A percentile compares a stretch with the other conserved stretches of the same genome.
Conservation (phyloP, 345 rosid species). For the Salix dunnii region DNA sequence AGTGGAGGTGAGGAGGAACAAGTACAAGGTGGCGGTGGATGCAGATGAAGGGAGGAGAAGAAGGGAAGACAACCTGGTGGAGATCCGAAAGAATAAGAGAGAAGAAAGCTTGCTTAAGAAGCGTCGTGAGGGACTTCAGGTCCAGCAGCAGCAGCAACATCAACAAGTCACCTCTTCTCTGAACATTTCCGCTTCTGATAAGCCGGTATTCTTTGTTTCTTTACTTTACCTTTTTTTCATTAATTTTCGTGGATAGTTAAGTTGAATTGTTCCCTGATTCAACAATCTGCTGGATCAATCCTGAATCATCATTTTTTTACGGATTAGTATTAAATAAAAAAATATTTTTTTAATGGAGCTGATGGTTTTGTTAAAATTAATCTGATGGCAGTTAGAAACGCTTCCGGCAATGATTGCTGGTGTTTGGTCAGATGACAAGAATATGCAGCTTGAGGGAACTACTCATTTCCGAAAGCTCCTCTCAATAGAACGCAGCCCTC, state of each 20-base stretch:
- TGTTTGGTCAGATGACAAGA: conserved; percentile 18
- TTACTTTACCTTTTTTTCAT: not conserved
- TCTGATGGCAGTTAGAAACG: conserved; percentile 19
- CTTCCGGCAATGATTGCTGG: conserved; percentile 23
- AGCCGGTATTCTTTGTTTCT: not conserved
- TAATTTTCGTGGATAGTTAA: not conserved
- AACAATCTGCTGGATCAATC: not conserved
- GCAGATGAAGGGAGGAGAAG: conserved; percentile 31
- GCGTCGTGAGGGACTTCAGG: conserved; percentile 23
- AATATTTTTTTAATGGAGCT: not conserved
- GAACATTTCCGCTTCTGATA: conserved; percentile 10
- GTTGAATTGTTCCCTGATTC: not conserved
- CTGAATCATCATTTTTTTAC: too few relatives aligned
- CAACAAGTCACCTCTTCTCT: conserved; percentile 5
- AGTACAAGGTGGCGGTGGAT: conserved; percentile 31
- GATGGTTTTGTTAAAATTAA: not conserved
- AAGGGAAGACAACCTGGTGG: conserved; percentile 32
- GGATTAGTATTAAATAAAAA: too few relatives aligned
- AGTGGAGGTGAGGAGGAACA: conserved; percentile 27
- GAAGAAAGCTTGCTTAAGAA: conserved; percentile 30
- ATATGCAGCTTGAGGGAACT: conserved; percentile 24
- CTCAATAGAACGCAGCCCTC: conserved; percentile 25
- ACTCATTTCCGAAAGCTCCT: conserved; percentile 30
- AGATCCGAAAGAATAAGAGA: conserved; percentile 28
- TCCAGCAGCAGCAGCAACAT: conserved; percentile 10